Evolutionary conservation across 1,284 basidiomycete genomes (phyloP), one percentile per base, ranked within the genome.

Genomic region (Moniliella sp.): DNA sequence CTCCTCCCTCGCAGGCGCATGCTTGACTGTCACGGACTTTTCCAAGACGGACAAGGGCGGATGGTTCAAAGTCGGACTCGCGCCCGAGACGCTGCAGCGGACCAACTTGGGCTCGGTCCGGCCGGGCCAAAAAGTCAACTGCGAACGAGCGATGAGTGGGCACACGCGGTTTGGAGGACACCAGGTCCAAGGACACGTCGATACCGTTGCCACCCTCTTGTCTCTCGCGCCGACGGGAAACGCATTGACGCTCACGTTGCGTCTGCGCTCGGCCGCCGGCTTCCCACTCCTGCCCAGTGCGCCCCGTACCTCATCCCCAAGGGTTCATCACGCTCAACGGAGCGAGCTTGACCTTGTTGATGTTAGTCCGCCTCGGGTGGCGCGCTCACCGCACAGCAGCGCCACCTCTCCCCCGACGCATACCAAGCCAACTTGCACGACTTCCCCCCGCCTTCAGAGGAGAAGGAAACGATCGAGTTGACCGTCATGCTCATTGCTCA

Each of bases 311-410:
- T 99, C 43, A 79, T 97, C 39, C 74, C 78, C n/a, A 99, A 99
- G 88, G 88, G 31, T 99, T 84, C 61, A 69, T 97, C 35, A 75
- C 86, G 7, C 73, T 99, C 43, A 91, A 99, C 61, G 88, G 91
- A 13, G 74, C 86, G 2, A 91, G 83, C 2, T 67, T 99, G 29
- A 99, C 88, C 0, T 99, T 43, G 94, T 86, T 0, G 66, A 67
- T 21, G 81, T 93, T 15, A 50, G 46, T 1, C 44, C 54, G 4
- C 40, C 8, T 33, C 37, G 2, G 55, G 55, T 21, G 55, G 55
- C 18, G 25, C 35, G 5, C 36, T 48, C 14, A 31, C 40, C n/a
- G n/a, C n/a, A n/a, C n/a, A n/a, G n/a, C n/a, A n/a, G n/a, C n/a
- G n/a, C n/a, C n/a, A n/a, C n/a, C n/a, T n/a, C n/a, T n/a, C n/a